A percentile compares a stretch with the other conserved stretches of the same genome.
phyloP scores from a whole-genome alignment of 1,139 yeast species.

The Saccharomyces hybrid region DNA sequence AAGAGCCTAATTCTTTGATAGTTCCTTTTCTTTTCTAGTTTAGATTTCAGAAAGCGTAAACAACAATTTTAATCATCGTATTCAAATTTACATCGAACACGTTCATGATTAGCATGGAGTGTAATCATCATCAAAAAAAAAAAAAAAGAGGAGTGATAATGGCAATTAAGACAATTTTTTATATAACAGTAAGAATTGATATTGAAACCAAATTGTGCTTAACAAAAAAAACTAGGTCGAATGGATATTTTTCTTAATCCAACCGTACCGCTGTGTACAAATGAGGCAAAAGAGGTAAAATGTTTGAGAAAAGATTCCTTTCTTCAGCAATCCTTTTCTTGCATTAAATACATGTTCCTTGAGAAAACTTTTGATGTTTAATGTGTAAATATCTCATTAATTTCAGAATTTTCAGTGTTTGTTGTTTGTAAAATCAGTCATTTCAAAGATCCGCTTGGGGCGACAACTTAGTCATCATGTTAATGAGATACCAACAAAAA shows the following conservation, averaged over 20 bases:
- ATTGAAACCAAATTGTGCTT: background rate
- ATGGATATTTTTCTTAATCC: background rate
- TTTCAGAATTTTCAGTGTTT: conserved; percentile 33
- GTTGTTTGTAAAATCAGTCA: conserved; percentile 31
- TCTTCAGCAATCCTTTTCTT: background rate
- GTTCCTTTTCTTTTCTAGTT: background rate
- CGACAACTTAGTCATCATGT: conserved; percentile 33
- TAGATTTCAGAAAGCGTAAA: background rate
- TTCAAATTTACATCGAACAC: background rate
- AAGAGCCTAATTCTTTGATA: background rate
- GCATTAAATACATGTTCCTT: background rate
- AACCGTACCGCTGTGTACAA: background rate
- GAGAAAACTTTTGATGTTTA: background rate
- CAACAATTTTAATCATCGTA: background rate
- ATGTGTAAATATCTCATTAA: background rate
- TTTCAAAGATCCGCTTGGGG: conserved; percentile 32
- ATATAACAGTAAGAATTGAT: background rate
- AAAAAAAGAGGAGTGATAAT: background rate
- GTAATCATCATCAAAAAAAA: conserved; percentile 2
- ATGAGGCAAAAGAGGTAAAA: background rate
- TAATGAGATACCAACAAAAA: conserved; percentile 3
- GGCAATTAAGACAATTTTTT: background rate
- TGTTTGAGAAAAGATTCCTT: background rate
- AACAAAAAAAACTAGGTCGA: background rate
- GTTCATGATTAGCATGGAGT: conserved; percentile 6